A percentile compares a stretch with the other conserved stretches of the same genome.
phyloP scores from a whole-genome alignment of 1,284 basidiomycete species.

The Puccinia polysora region DNA sequence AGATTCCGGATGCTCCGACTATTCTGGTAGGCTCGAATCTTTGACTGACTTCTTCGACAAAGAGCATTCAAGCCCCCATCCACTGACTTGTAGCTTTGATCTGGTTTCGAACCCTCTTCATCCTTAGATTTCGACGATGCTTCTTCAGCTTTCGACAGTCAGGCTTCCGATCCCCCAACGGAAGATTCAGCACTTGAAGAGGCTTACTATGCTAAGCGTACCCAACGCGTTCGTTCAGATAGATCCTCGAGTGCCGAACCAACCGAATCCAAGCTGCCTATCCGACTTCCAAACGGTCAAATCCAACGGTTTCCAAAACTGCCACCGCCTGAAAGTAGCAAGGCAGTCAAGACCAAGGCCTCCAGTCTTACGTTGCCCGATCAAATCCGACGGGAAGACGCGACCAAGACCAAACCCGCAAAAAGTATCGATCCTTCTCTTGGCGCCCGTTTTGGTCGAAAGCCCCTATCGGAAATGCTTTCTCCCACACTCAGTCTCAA shows the following conservation, averaged over 20 bases:
- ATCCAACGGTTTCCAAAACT: slow-evolving; percentile 46
- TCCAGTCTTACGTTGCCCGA: neutral
- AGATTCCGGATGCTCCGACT: no score
- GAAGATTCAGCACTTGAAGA: slow-evolving; percentile 48
- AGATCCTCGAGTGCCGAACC: slow-evolving; percentile 45
- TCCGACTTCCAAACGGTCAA: slow-evolving; percentile 40
- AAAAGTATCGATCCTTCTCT: slow-evolving; percentile 10
- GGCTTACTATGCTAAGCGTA: slow-evolving; percentile 45
- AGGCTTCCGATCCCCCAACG: slow-evolving; percentile 40
- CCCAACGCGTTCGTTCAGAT: slow-evolving; percentile 42
- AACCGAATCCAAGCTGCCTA: slow-evolving; percentile 45
- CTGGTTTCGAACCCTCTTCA: neutral
- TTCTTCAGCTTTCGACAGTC: slow-evolving; percentile 34
- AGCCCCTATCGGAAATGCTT: slow-evolving; percentile 24
- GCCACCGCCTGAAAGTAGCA: neutral
- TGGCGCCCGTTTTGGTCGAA: slow-evolving; percentile 37
- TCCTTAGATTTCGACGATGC: slow-evolving; percentile 44
- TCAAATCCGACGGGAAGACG: neutral
- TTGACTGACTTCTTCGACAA: no score
- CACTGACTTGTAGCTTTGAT: neutral
- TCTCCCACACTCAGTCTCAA: slow-evolving; percentile 46
- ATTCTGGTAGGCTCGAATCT: no score
- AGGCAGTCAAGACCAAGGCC: slow-evolving; percentile 10
- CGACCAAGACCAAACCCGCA: neutral
- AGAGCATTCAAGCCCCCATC: neutral